Conservation (phyloP, 2,329 filamentous ascomycete genomes). For the Fusarium keratoplasticum region DNA sequence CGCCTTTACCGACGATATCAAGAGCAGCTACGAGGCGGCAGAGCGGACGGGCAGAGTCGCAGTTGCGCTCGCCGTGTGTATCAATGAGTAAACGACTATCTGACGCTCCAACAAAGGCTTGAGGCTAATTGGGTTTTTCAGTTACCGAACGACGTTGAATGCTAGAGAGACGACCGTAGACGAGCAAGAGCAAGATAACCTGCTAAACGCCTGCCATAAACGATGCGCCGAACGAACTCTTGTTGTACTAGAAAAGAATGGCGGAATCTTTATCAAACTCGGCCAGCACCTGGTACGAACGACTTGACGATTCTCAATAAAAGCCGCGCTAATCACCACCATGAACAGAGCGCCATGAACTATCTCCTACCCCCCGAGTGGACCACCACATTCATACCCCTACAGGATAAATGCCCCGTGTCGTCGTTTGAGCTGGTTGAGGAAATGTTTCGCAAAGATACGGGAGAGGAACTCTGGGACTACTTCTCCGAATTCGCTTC, state of each 20-base stretch:
- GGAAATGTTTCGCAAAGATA: conserved; percentile 87
- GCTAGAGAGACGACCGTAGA: conserved; percentile 71
- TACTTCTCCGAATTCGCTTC: conserved; percentile 88
- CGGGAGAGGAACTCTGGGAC: conserved; percentile 80
- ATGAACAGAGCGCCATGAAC: conserved; percentile 85
- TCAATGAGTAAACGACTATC: conserved; percentile 77
- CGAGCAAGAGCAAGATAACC: conserved; percentile 71
- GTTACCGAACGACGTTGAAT: conserved; percentile 89
- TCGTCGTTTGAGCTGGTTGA: conserved; percentile 89
- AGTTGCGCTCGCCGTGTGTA: conserved; percentile 79
- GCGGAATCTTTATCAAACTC: conserved; percentile 98
- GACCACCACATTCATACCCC: conserved; percentile 94
- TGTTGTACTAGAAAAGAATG: conserved; percentile 90
- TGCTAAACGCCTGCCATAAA: conserved; percentile 87
- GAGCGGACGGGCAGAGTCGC: conserved; percentile 85
- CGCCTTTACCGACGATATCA: conserved; percentile 76
- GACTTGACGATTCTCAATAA: background rate
- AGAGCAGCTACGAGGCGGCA: conserved; percentile 78
- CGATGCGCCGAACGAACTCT: conserved; percentile 91
- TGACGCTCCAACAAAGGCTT: background rate
- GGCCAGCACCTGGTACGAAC: conserved; percentile 84
- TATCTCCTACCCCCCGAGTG: conserved; percentile 92
- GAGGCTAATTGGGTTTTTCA: conserved; percentile 50
- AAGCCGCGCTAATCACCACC: conserved; percentile 40
- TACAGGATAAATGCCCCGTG: conserved; percentile 95